phyloP scores from a whole-genome alignment of 768 basidiomycete genomes.

The Xerocomellus chrysenteron region DNA sequence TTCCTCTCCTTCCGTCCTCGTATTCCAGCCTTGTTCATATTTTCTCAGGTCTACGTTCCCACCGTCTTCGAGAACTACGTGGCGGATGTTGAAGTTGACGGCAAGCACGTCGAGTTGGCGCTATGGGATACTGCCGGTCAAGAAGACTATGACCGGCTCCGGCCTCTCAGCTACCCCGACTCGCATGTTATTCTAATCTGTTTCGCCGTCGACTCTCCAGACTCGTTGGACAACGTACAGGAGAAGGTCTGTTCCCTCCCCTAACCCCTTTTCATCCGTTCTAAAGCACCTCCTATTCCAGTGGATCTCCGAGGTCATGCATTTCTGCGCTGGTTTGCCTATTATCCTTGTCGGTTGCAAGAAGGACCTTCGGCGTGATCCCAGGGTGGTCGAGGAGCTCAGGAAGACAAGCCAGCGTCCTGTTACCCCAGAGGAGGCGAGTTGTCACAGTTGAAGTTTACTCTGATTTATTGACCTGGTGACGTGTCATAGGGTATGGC shows the following conservation, averaged over 20 bases:
- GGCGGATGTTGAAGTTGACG: slow-evolving; percentile 97
- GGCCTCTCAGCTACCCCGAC: slow-evolving; percentile 97
- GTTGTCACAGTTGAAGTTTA: slow-evolving; percentile 10
- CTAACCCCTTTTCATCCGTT: slow-evolving; percentile 2
- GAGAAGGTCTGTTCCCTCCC: slow-evolving; percentile 76
- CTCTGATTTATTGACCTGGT: background rate
- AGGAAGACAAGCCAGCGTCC: slow-evolving; percentile 93
- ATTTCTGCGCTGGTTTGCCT: slow-evolving; percentile 92
- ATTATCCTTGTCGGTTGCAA: slow-evolving; percentile 99
- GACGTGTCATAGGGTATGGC: slow-evolving; percentile 72
- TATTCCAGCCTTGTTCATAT: background rate
- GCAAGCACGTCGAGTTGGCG: slow-evolving; percentile 97
- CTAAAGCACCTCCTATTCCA: slow-evolving; percentile 33
- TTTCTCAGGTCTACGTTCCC: slow-evolving; percentile 88
- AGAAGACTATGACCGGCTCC: slow-evolving; percentile 98
- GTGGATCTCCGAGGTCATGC: slow-evolving; percentile 99
- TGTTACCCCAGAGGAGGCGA: slow-evolving; percentile 89
- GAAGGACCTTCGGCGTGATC: slow-evolving; percentile 95
- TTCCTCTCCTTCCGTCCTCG: background rate
- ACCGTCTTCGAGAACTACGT: slow-evolving; percentile 99
- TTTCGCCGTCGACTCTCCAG: slow-evolving; percentile 96
- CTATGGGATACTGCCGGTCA: slow-evolving; percentile 99
- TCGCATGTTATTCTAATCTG: slow-evolving; percentile 99
- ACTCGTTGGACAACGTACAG: slow-evolving; percentile 99
- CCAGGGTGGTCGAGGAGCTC: slow-evolving; percentile 90